These are phyloP conservation scores for Penicillium sp. DNA, from an alignment of 2,329 filamentous ascomycete species.

Conservation along the genomic window DNA sequence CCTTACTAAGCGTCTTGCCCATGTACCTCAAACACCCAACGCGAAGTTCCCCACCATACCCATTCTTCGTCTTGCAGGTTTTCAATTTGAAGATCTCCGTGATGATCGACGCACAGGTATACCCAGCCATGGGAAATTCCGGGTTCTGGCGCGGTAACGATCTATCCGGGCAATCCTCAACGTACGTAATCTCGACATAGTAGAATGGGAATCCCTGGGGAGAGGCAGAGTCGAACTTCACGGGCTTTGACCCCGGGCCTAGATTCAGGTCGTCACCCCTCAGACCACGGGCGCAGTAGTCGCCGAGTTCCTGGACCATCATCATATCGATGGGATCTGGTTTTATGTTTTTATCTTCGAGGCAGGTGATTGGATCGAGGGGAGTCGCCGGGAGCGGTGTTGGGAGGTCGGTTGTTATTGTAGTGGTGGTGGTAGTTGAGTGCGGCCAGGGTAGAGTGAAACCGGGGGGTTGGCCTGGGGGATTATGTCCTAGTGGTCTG, in stretches of 20 bases:
- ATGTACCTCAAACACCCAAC: neutral
- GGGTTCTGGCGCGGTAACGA: neutral
- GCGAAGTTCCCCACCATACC: neutral
- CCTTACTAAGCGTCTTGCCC: neutral
- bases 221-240: neutral
- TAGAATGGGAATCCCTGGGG: neutral
- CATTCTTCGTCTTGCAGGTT: neutral
- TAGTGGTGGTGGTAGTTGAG: too few relatives aligned
- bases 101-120: neutral
- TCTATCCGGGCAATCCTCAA: neutral
- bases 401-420: too few relatives aligned
- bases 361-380: too few relatives aligned
- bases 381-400: too few relatives aligned
- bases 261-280: neutral
- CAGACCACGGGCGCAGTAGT: neutral
- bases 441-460: too few relatives aligned
- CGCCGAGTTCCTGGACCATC: neutral
- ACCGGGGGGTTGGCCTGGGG: too few relatives aligned
- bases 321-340: neutral
- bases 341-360: neutral
- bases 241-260: too few relatives aligned
- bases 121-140: neutral
- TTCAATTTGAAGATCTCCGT: neutral
- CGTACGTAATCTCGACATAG: neutral
- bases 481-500: too few relatives aligned